Percentiles rank a stretch among this genome's conserved stretches.
Conservation (phyloP, 306 rosid species). For the Medicago lupulina region DNA sequence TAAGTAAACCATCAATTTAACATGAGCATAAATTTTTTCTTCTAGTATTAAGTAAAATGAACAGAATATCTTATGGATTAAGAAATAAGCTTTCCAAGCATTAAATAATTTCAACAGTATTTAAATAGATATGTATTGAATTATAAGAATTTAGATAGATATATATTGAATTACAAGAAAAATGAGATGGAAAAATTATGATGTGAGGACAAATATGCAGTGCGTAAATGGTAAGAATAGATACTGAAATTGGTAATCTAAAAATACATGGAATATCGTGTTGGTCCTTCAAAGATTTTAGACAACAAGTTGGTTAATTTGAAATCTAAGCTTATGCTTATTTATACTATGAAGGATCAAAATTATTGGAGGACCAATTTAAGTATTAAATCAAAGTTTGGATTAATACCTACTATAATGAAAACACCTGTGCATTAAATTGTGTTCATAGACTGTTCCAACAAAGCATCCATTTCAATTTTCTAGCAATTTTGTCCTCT, state of each 20-base stretch:
- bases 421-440: slow-evolving; percentile 28
- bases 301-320: slow-evolving; percentile 1
- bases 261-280: neutral
- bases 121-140: slow-evolving; percentile 9
- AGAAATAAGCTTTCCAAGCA: slow-evolving; percentile 33
- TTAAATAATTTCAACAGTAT: slow-evolving; percentile 11
- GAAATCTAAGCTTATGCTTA: neutral
- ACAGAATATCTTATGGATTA: neutral
- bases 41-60: slow-evolving; percentile 8
- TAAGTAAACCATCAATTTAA: slow-evolving; percentile 34
- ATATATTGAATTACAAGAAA: slow-evolving; percentile 20
- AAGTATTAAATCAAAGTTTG: neutral
- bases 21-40: slow-evolving; percentile 9
- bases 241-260: neutral
- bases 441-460: neutral
- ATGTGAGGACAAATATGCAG: neutral
- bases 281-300: neutral
- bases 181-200: neutral
- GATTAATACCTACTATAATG: slow-evolving; percentile 20
- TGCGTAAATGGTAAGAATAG: slow-evolving; percentile 14
- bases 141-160: slow-evolving; percentile 24
- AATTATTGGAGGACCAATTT: neutral
- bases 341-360: neutral
- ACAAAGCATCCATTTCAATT: slow-evolving; percentile 5
- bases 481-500: slow-evolving; percentile 4